These are phyloP conservation scores for Macadamia tetraphylla DNA, from an alignment of 164 flowering plant genomes.

Conservation along the genomic window DNA sequence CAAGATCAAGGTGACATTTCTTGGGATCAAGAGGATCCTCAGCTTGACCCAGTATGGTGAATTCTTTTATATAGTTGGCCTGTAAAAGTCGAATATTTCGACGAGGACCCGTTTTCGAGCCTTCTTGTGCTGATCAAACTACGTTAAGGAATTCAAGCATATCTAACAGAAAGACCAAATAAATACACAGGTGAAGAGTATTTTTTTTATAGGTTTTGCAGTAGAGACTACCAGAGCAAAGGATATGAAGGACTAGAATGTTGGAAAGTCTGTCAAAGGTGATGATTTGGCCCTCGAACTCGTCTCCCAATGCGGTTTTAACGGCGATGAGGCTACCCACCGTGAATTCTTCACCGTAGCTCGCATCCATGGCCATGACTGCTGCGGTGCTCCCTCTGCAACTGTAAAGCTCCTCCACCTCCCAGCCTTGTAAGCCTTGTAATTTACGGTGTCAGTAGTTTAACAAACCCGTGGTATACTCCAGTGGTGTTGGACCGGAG, in stretches of 20 bases:
- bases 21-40: slow-evolving; percentile 78
- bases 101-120: slow-evolving; percentile 44
- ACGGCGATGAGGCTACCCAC: slow-evolving; percentile 69
- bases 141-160: slow-evolving; percentile 31
- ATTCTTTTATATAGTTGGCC: slow-evolving; percentile 75
- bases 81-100: slow-evolving; percentile 64
- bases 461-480: too few species aligned
- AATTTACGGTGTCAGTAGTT: too few species aligned
- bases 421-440: too few species aligned
- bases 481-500: too few species aligned
- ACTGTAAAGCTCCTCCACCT: too few species aligned
- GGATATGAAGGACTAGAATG: slow-evolving; percentile 93
- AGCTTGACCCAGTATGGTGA: slow-evolving; percentile 52
- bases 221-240: slow-evolving; percentile 13
- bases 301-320: slow-evolving; percentile 80
- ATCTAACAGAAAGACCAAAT: slow-evolving; percentile 13
- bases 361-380: slow-evolving; percentile 6
- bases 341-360: slow-evolving; percentile 52
- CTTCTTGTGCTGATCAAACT: slow-evolving; percentile 55
- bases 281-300: slow-evolving; percentile 73
- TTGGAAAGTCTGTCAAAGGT: slow-evolving; percentile 76
- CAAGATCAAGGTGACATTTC: slow-evolving; percentile 66
- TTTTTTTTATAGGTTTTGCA: background rate
- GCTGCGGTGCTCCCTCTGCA: background rate
- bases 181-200: background rate